Evolutionary conservation across 495 filamentous ascomycete species (phyloP), one percentile per base, ranked within the genome.

Genomic region (Penicillium silybi): DNA sequence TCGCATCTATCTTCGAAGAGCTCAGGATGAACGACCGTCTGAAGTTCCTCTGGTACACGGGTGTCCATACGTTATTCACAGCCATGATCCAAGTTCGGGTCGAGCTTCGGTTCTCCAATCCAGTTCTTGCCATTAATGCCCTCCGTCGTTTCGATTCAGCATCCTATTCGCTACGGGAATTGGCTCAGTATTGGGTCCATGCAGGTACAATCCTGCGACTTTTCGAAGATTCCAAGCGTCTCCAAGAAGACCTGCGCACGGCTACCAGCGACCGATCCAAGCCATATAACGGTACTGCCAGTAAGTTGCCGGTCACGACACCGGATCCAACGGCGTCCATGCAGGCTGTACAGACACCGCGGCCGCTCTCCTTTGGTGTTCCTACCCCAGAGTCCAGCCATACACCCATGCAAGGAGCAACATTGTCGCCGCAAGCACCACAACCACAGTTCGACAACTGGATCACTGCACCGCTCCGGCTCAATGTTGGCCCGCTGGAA

Each of bases 11-110:
- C 51, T 74, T 74, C 50, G 69, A 72, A 32, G 70, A 73, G 54
- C 65, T 81, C 19, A 68, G 76, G 13, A 44, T 73, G n/a, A 72
- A 78, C 39, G 76, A 79, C 45, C 69, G 71, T n/a, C 56, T 75
- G 49, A 74, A 71, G 44, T 73, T 63, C 55, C 59, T 76, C 5
- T 77, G 74, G 75, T 74, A 73, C 53, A 73, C 73, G 17, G 71
- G 70, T 8, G 70, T 78, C 6, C 68, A 75, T 44, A 73, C 70
- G 1, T 56, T 76, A 15, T 77, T 78, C 50, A 76, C 74, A 16
- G 74, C 74, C 37, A 75, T 78, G 71, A 76, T 78, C 26, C 73
- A 77, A 64, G 71, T 78, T 6, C 68, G 72, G n/a, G 72, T 74
- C 6, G 73, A 78, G 48, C 67, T 77, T 23, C 70, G 72, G 26